Evolutionary conservation across 306 rosid species (phyloP), one percentile per base, ranked within the genome.

Genomic region (Pyrus betulifolia): DNA sequence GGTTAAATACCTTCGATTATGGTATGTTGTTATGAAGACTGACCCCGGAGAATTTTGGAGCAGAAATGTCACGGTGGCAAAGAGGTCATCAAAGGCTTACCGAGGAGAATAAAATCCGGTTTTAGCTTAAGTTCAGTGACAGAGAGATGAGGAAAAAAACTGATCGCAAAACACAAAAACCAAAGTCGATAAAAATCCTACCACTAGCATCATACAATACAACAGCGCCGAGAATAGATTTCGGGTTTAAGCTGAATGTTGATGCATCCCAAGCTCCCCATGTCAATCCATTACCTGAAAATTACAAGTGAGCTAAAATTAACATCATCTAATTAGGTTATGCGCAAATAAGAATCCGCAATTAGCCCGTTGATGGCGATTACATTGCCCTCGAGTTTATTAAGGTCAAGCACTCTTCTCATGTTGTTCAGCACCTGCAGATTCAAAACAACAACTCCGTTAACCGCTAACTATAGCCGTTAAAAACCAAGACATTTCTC

Each of bases 241-340:
- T 87, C 15, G 97, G 92, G 19, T 70, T 83, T 82, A 92, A 90
- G 81, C 78, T 83, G 81, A 92, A 86, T 38, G 89, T 67, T 65
- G 93, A 86, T 46, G 80, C 81, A 87, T 92, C 95, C 98, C 96
- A 94, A 75, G 89, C 89, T 79, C 96, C 96, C 97, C 97, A 92
- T 13, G 93, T 89, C 87, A 94, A 73, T 75, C 96, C 40, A 86
- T 14, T 52, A 94, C 91, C 97, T 94, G 71, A 59, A 82, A 75
- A 71, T 46, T 46, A 58, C 60, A 55, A 18, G 69, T 38, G 49
- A 67, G 45, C 46, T 2, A 52, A 31, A 2, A 70, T 28, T 70
- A 45, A 25, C 55, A 44, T 45, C 74, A 25, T 70, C 42, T 25
- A 8, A 45, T 45, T 27, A 44, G n/a, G 74, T 49, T 13, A 5